phyloP scores from a whole-genome alignment of 2,329 filamentous ascomycete genomes.

The Aspergillus calidoustus region DNA sequence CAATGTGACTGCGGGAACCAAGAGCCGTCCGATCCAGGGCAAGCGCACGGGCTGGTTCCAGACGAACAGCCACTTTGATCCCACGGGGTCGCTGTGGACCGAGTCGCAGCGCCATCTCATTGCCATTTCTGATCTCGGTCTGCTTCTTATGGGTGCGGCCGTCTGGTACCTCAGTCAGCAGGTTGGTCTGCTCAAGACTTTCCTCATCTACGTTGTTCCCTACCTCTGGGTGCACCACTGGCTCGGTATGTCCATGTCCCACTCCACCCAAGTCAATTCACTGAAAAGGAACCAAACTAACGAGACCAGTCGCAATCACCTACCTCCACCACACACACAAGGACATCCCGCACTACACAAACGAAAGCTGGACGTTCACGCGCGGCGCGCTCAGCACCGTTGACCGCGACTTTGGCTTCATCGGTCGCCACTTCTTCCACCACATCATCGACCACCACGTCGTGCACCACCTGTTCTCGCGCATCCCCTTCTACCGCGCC shows the following conservation, averaged over 20 bases:
- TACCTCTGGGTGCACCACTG: conserved; percentile 75
- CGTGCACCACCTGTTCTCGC: conserved; percentile 66
- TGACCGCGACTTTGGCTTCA: conserved; percentile 68
- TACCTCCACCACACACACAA: conserved; percentile 74
- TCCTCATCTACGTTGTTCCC: conserved; percentile 65
- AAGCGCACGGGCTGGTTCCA: conserved; percentile 22
- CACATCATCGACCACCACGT: conserved; percentile 69
- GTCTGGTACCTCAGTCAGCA: conserved; percentile 57
- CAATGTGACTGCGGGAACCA: conserved; percentile 58
- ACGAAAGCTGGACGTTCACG: conserved; percentile 64
- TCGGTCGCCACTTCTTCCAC: conserved; percentile 69
- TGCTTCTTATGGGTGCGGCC: conserved; percentile 55
- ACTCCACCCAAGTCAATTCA: not conserved
- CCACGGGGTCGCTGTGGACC: conserved; percentile 65
- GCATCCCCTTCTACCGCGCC: conserved; percentile 65
- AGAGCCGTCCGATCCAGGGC: conserved; percentile 45
- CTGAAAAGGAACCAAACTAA: conserved; percentile 1
- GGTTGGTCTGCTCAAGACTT: conserved; percentile 62
- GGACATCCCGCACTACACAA: conserved; percentile 62
- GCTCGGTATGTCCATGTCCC: conserved; percentile 56
- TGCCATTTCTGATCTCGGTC: conserved; percentile 63
- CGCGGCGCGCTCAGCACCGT: conserved; percentile 67
- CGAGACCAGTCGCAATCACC: conserved; percentile 66
- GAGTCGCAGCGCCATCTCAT: conserved; percentile 62
- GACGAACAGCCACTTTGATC: conserved; percentile 61